Evolutionary conservation across 805 yeast genomes (phyloP).

Genomic region (Candida germanica): DNA sequence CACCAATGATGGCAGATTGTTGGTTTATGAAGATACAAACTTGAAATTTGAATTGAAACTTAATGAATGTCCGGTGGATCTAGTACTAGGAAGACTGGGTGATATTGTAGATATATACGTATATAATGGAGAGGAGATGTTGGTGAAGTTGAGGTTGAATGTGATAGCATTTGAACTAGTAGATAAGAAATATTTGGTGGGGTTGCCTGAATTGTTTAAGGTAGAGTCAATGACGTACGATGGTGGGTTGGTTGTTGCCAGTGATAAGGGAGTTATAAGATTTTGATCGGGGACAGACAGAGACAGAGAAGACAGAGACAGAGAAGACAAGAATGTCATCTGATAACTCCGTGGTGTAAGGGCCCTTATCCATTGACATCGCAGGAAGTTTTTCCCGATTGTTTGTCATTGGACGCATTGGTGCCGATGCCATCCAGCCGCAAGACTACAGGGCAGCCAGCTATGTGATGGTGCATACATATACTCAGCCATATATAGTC

Average conservation of each 20-base stretch:
- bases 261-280: constrained; percentile 8
- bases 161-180: constrained; percentile 3
- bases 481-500: too few relatives aligned
- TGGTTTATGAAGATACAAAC: constrained; percentile 11
- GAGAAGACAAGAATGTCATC: too few relatives aligned
- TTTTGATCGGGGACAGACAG: too few relatives aligned
- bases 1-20: constrained; percentile 16
- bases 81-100: constrained; percentile 1
- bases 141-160: constrained; percentile 15
- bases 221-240: constrained; percentile 13
- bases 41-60: constrained; percentile 4
- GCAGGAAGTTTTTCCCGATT: too few relatives aligned
- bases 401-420: too few relatives aligned
- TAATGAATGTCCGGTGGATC: constrained; percentile 7
- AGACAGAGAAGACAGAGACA: too few relatives aligned
- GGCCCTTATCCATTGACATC: too few relatives aligned
- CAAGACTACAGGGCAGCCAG: too few relatives aligned
- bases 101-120: constrained; percentile 8
- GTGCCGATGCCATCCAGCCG: too few relatives aligned
- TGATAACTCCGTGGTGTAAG: too few relatives aligned
- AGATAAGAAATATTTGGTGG: constrained; percentile 17
- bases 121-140: constrained; percentile 26
- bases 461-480: too few relatives aligned
- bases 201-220: constrained; percentile 22
- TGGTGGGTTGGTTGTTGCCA: constrained; percentile 10